Evolutionary conservation across 257 asterid genomes (phyloP).

Genomic region (Paulownia fortunei): DNA sequence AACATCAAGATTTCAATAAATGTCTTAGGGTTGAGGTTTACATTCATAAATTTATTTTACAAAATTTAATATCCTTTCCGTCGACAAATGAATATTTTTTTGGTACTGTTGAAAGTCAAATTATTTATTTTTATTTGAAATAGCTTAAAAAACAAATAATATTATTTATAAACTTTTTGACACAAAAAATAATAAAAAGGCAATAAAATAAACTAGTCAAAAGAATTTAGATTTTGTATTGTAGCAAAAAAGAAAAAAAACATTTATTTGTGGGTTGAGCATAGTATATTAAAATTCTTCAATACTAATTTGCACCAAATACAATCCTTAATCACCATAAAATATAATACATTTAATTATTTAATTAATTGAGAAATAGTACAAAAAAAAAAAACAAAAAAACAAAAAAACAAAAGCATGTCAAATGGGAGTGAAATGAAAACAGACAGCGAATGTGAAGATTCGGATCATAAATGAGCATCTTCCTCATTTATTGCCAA

Average conservation of each 20-base stretch:
- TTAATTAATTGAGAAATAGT: no score
- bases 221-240: no score
- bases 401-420: constrained; percentile 14
- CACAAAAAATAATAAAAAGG: no score
- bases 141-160: no score
- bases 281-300: no score
- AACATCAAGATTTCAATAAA: not conserved
- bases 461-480: constrained; percentile 49
- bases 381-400: not conserved
- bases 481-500: constrained; percentile 36
- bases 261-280: not conserved
- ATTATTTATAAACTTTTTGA: no score
- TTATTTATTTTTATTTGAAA: no score
- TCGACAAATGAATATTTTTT: no score
- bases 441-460: constrained; percentile 43
- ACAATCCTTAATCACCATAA: not conserved
- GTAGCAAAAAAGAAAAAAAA: not conserved
- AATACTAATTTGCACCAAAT: not conserved
- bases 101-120: no score
- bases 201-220: not conserved
- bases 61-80: no score
- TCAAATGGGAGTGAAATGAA: constrained; percentile 3
- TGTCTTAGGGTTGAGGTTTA: not conserved
- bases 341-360: no score
- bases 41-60: no score